Evolutionary conservation across 2,329 filamentous ascomycete genomes (phyloP).

Genomic region (Penicillium oxalicum): DNA sequence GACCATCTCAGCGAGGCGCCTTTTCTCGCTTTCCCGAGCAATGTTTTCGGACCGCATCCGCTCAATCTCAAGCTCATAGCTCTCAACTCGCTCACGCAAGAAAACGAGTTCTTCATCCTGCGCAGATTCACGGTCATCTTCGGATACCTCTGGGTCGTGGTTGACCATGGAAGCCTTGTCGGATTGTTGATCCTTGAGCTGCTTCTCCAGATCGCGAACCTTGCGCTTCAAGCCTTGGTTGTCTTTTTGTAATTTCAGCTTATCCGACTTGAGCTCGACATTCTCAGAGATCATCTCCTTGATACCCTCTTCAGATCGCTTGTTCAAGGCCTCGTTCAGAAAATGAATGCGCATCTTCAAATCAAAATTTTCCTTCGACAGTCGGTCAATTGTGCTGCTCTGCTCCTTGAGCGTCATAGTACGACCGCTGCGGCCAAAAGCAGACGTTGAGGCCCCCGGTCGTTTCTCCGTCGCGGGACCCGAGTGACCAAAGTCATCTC

Average conservation of each 20-base stretch:
- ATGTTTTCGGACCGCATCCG: conserved; percentile 71
- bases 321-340: conserved; percentile 85
- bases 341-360: conserved; percentile 97
- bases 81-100: conserved; percentile 77
- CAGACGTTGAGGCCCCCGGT: conserved; percentile 46
- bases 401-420: conserved; percentile 92
- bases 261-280: conserved; percentile 85
- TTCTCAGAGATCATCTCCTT: conserved; percentile 98
- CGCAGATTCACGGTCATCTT: conserved; percentile 42
- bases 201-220: conserved; percentile 80
- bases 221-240: conserved; percentile 75
- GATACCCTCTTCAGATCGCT: conserved; percentile 89
- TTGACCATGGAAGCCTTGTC: conserved; percentile 41
- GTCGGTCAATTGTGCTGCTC: conserved; percentile 89
- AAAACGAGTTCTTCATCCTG: conserved; percentile 83
- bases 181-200: conserved; percentile 53
- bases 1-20: conserved; percentile 77
- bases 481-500: conserved; percentile 58
- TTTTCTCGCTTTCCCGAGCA: conserved; percentile 75
- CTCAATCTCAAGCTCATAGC: conserved; percentile 78
- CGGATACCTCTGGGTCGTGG: conserved; percentile 38
- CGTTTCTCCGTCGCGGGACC: conserved; percentile 57
- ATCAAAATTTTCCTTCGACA: conserved; percentile 98
- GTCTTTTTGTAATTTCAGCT: conserved; percentile 84
- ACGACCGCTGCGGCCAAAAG: conserved; percentile 53